These are phyloP conservation scores for Posidonia australis DNA, from an alignment of 106 monocot species.

Conservation along the genomic window DNA sequence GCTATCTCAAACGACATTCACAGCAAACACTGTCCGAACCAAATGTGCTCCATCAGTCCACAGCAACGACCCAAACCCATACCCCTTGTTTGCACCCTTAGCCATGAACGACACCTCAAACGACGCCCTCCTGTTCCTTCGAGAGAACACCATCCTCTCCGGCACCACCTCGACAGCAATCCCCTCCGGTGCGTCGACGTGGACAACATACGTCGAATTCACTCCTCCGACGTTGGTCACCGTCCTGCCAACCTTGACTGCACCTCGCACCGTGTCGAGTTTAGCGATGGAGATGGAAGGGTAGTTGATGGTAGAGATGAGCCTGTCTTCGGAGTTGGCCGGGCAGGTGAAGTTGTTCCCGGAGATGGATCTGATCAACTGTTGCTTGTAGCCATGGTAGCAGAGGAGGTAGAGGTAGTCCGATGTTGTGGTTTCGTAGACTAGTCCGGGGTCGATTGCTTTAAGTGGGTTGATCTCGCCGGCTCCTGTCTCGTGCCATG, in stretches of 20 bases:
- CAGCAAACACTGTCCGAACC: conserved; percentile 53
- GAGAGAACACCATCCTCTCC: conserved; percentile 40
- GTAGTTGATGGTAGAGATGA: conserved; percentile 76
- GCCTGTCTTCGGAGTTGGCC: conserved; percentile 25
- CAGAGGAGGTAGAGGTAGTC: conserved; percentile 80
- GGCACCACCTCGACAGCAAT: conserved; percentile 49
- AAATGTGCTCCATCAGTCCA: conserved; percentile 76
- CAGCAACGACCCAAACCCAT: conserved; percentile 44
- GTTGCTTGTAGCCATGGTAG: conserved; percentile 73
- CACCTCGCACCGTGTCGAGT: conserved; percentile 15
- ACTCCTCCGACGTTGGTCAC: conserved; percentile 64
- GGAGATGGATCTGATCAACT: conserved; percentile 38
- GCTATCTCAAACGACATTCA: conserved; percentile 37
- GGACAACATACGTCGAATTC: conserved; percentile 45
- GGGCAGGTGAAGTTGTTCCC: conserved; percentile 60
- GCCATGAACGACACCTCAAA: conserved; percentile 55
- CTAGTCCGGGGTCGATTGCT: conserved; percentile 78
- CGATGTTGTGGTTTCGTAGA: conserved; percentile 54
- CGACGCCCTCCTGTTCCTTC: conserved; percentile 31
- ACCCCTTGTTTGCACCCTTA: conserved; percentile 43
- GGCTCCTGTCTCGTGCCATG: conserved; percentile 72
- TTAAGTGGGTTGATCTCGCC: conserved; percentile 79
- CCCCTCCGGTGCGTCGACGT: conserved; percentile 42
- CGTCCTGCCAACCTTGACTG: conserved; percentile 33
- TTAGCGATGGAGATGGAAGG: conserved; percentile 66